A percentile compares a stretch with the other conserved stretches of the same genome.
Evolutionary conservation across 108 stramenopile species (phyloP).

Genomic region (Chaetoceros muelleri): DNA sequence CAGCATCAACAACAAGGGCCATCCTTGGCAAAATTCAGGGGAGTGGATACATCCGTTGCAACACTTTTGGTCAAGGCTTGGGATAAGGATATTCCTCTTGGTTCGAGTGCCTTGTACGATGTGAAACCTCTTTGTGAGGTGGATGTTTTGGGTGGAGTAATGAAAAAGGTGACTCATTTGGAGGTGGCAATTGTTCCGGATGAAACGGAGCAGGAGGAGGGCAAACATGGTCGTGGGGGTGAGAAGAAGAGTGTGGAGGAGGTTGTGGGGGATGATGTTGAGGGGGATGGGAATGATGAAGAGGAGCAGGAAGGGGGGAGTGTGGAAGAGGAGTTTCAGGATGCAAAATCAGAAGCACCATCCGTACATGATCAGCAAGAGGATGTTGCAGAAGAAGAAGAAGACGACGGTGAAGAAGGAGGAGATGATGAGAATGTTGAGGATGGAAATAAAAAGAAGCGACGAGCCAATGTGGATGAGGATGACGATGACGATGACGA

Average conservation of each 20-base stretch:
- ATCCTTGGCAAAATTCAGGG: constrained; percentile 26
- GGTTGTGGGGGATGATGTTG: neutral
- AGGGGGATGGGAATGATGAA: neutral
- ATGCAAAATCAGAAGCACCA: constrained; percentile 5
- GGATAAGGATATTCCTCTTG: constrained; percentile 38
- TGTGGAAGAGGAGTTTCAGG: neutral
- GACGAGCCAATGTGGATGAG: constrained; percentile 3
- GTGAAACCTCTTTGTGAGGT: constrained; percentile 39
- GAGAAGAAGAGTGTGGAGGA: neutral
- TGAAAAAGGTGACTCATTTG: constrained; percentile 28
- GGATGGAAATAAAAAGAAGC: neutral
- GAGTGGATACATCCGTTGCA: constrained; percentile 52
- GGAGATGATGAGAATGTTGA: neutral
- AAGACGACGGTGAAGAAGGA: constrained; percentile 8
- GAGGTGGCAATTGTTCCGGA: constrained; percentile 44
- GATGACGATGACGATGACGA: constrained; percentile 5
- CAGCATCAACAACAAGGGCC: too few species aligned
- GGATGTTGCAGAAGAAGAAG: constrained; percentile 7
- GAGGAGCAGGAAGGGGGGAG: constrained; percentile 1
- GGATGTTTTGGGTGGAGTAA: constrained; percentile 15
- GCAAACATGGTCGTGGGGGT: neutral
- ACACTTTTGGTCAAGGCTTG: constrained; percentile 42
- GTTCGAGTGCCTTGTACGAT: constrained; percentile 45
- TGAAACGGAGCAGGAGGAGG: constrained; percentile 7
- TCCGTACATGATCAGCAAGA: neutral